phyloP scores from a whole-genome alignment of 495 filamentous ascomycete genomes.

The Aspergillus panamensis region DNA sequence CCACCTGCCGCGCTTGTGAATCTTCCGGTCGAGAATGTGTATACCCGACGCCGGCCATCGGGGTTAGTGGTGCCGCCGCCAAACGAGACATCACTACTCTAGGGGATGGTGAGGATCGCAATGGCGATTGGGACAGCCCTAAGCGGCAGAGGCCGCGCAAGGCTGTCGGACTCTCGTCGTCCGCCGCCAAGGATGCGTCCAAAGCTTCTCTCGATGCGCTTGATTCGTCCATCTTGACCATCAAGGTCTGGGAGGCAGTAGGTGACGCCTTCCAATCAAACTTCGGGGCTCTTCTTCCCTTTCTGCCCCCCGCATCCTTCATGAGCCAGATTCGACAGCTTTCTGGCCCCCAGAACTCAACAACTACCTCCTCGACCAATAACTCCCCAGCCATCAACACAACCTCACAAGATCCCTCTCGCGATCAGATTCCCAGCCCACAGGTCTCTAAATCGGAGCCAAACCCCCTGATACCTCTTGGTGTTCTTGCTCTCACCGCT shows the following conservation, averaged over 20 bases:
- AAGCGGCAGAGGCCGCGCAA: slow-evolving; percentile 57
- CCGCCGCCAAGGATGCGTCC: slow-evolving; percentile 34
- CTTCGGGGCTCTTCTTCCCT: slow-evolving; percentile 77
- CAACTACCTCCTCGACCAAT: slow-evolving; percentile 27
- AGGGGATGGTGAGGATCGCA: slow-evolving; percentile 52
- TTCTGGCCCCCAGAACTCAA: slow-evolving; percentile 18
- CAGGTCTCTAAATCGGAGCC: slow-evolving; percentile 42
- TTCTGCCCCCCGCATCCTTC: slow-evolving; percentile 76
- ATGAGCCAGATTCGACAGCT: slow-evolving; percentile 53
- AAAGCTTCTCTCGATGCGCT: slow-evolving; percentile 39
- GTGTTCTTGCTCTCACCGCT: slow-evolving; percentile 74
- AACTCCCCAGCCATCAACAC: neutral
- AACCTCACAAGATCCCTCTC: slow-evolving; percentile 9
- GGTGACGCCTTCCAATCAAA: slow-evolving; percentile 81
- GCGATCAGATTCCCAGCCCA: slow-evolving; percentile 27
- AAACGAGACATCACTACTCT: slow-evolving; percentile 55
- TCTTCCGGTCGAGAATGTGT: slow-evolving; percentile 71
- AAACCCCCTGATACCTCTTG: slow-evolving; percentile 66
- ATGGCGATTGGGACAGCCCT: slow-evolving; percentile 55
- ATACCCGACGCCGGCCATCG: slow-evolving; percentile 63
- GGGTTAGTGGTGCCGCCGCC: slow-evolving; percentile 47
- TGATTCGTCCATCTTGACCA: slow-evolving; percentile 56
- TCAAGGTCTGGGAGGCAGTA: slow-evolving; percentile 63
- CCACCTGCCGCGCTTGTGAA: slow-evolving; percentile 74
- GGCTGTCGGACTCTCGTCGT: slow-evolving; percentile 33